Conservation (phyloP, 2,329 filamentous ascomycete species). For the Mycogone perniciosa region DNA sequence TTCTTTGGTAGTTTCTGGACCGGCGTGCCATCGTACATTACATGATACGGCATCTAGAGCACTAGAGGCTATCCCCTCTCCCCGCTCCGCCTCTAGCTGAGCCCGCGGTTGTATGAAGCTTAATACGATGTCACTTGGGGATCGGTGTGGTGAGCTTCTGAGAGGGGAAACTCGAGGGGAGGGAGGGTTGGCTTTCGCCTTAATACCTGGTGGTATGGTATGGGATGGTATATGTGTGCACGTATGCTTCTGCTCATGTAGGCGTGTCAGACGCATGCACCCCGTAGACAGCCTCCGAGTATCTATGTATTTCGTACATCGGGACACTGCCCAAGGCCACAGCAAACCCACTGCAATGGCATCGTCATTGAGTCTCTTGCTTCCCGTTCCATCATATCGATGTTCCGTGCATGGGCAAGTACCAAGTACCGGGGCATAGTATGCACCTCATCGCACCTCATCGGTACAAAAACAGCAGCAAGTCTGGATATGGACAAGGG, state of each 20-base stretch:
- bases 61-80: not conserved
- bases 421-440: not conserved
- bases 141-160: too few species aligned
- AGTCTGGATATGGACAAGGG: not conserved
- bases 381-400: slow-evolving; percentile 8
- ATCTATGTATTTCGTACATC: too few species aligned
- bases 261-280: too few species aligned
- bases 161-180: too few species aligned
- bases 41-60: not conserved
- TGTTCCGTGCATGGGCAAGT: slow-evolving; percentile 1
- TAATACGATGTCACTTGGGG: too few species aligned
- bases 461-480: slow-evolving; percentile 1
- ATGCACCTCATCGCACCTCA: slow-evolving; percentile 12
- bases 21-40: not conserved
- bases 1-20: not conserved
- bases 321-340: not conserved
- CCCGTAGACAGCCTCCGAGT: too few species aligned
- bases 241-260: too few species aligned
- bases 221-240: too few species aligned
- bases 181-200: too few species aligned
- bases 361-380: slow-evolving; percentile 5
- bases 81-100: too few species aligned
- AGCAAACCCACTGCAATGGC: slow-evolving; percentile 5
- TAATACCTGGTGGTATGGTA: too few species aligned
- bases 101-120: too few species aligned